These are phyloP conservation scores for Tillandsia leiboldiana DNA, from an alignment of 176 grass and related monocot genomes.

Conservation along the genomic window DNA sequence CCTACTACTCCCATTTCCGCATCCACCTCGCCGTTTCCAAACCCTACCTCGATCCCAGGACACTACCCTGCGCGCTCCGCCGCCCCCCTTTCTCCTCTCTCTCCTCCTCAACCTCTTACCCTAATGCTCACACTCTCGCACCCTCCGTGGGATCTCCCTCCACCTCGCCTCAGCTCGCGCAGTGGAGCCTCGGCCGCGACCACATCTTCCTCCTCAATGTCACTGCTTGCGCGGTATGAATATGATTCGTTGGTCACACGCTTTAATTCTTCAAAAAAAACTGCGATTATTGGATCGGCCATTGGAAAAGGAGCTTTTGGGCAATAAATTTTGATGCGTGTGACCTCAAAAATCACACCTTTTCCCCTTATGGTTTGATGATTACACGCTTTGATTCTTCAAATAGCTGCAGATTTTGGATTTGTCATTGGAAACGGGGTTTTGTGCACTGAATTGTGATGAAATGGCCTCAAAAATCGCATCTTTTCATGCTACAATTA, in stretches of 20 bases:
- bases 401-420: no score
- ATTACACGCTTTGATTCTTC: no score
- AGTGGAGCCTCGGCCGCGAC: slow-evolving; percentile 20
- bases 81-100: neutral
- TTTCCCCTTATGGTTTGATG: no score
- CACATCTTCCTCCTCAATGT: slow-evolving; percentile 35
- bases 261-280: neutral
- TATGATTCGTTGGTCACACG: no score
- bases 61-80: neutral
- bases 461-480: no score
- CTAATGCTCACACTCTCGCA: slow-evolving; percentile 4
- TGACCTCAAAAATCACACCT: neutral
- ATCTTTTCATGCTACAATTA: no score
- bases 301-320: neutral
- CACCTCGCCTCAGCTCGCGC: neutral
- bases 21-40: neutral
- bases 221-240: slow-evolving; percentile 47
- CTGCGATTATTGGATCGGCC: neutral
- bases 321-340: neutral
- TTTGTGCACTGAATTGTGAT: no score
- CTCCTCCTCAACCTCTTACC: neutral
- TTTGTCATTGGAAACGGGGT: no score
- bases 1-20: slow-evolving; percentile 9
- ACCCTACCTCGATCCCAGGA: neutral
- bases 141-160: slow-evolving; percentile 17